Base-by-base conservation (phyloP, 1,284 basidiomycete species). In the Tylopilus orsonianus region DNA sequence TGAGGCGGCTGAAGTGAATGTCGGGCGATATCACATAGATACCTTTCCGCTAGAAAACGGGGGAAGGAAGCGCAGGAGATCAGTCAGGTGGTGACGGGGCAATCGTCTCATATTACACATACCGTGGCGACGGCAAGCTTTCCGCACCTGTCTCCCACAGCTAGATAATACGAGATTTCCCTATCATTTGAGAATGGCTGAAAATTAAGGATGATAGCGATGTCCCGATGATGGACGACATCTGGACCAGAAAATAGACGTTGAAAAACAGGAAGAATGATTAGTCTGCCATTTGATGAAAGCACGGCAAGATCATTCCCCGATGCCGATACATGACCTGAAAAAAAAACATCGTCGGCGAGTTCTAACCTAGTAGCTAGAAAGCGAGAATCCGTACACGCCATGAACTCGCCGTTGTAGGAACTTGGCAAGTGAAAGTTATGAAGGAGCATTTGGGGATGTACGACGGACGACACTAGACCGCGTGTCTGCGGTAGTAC, bases 251-350 rank as follows among this genome's bases (percentile, higher is more conserved):
- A 46, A 19, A 70, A 61, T 35, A 78, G 57, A 5, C 74, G 70
- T 54, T 78, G 73, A 49, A 84, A 85, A 53, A 77, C 68, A 18
- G 71, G 75, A 5, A 87, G 65, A 22, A 87, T 56, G 22, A 86
- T 43, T 0, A 85, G 54, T 19, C 71, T 62, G 3, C 74, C 75
- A 24, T 70, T 70, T 8, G 57, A 56, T 16, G 77, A 61, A 38
- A 85, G 66, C 1, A 70, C 68, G 1, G 71, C 79, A 33, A 88
- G 59, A 60, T 85, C 77, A 14, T 69, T 66, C 8, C 84, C 83
- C 40, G 75, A 77, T 2, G 71, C 59, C 1, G 83, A 85, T 7
- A 85, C 74, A 55, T 86, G 84, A 2, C 75, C 85, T 87, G 47
- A 24, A 23, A 42, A 19, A 20, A n/a, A 27, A 30, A 29, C 10